Percentiles rank a stretch among this genome's conserved stretches.
Evolutionary conservation across 2,329 filamentous ascomycete species (phyloP).

Genomic region (Ophiobolus disseminans): DNA sequence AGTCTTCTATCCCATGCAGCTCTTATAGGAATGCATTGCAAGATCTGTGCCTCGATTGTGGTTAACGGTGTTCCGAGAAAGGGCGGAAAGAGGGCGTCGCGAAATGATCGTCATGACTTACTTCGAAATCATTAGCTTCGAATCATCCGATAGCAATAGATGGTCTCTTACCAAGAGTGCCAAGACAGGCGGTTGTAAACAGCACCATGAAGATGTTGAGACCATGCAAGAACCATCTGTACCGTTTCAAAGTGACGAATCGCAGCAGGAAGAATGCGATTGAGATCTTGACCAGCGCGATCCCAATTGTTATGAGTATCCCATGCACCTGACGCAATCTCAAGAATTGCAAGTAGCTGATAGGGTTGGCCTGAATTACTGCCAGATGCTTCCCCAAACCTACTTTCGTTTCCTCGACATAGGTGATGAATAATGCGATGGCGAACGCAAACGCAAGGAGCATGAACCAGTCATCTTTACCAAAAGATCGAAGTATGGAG

Average conservation of each 20-base stretch:
- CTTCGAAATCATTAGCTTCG: no score
- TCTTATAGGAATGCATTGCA: no score
- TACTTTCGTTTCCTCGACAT: not conserved
- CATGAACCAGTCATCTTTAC: conserved; percentile 59
- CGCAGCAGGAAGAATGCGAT: conserved; percentile 56
- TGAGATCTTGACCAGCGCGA: conserved; percentile 57
- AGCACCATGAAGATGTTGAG: not conserved
- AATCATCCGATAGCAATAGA: not conserved
- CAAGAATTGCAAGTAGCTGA: not conserved
- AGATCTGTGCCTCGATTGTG: no score
- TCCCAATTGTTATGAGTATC: conserved; percentile 55
- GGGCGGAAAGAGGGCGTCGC: no score
- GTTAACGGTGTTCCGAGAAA: no score
- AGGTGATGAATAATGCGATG: not conserved
- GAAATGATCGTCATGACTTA: no score
- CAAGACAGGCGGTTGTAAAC: not conserved
- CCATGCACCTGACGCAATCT: conserved; percentile 37
- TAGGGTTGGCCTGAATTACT: not conserved
- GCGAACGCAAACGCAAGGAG: conserved; percentile 14
- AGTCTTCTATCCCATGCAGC: no score
- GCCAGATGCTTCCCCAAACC: not conserved
- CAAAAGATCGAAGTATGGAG: conserved; percentile 56
- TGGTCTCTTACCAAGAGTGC: not conserved
- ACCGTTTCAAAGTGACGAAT: conserved; percentile 48
- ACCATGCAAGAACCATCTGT: conserved; percentile 42